phyloP scores from a whole-genome alignment of 208 protist genomes.

The Leishmania lainsoni region DNA sequence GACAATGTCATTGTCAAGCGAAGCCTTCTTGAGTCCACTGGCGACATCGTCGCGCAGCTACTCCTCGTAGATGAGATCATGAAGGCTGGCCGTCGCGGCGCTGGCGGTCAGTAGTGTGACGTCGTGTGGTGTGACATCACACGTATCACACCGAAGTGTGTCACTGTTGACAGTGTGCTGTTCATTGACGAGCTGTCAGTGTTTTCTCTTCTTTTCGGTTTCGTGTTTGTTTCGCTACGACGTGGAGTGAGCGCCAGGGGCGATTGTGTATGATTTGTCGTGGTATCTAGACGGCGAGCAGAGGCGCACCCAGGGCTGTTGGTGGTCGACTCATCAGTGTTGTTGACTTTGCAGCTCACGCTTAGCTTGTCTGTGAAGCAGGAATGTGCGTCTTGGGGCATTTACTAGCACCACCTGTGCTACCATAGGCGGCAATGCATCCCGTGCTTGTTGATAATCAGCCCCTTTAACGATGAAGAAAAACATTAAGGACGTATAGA shows the following conservation, averaged over 20 bases:
- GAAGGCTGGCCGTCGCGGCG: conserved; percentile 95
- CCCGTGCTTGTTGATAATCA: neutral
- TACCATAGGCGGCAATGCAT: neutral
- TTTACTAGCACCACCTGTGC: neutral
- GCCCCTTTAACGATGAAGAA: neutral
- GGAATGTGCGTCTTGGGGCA: neutral
- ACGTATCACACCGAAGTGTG: neutral
- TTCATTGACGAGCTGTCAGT: neutral
- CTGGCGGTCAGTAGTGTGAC: conserved; percentile 48
- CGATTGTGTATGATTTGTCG: neutral
- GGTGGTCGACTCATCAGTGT: neutral
- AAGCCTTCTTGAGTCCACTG: conserved; percentile 96
- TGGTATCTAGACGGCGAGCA: neutral
- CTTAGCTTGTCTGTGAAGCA: neutral
- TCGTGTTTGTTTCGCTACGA: neutral
- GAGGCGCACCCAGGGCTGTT: neutral
- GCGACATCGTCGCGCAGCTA: conserved; percentile 98
- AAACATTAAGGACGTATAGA: neutral
- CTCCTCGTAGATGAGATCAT: conserved; percentile 99
- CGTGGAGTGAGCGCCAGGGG: too few species aligned
- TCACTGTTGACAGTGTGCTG: neutral
- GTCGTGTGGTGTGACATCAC: neutral
- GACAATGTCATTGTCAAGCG: conserved; percentile 99
- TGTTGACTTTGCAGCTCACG: neutral
- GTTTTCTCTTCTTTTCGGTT: neutral